Conservation (phyloP, 2,329 filamentous ascomycete genomes). For the Tolypocladium capitatum region DNA sequence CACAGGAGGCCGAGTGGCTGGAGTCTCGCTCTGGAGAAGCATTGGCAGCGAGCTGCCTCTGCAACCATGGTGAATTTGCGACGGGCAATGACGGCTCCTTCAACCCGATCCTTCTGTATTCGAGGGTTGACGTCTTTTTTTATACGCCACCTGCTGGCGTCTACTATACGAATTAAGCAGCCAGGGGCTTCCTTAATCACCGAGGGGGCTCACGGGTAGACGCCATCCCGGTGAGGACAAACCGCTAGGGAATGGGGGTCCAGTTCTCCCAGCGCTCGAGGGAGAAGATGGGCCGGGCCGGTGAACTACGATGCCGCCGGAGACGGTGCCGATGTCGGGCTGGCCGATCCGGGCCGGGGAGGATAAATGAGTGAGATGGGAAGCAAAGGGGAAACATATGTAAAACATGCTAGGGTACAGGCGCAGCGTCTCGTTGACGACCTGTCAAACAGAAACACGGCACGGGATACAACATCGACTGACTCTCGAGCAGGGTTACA, state of each 20-base stretch:
- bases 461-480: no score
- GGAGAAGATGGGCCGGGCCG: constrained; percentile 36
- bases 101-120: no score
- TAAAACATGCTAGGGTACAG: constrained; percentile 68
- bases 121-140: no score
- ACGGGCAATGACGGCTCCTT: no score
- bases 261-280: constrained; percentile 55
- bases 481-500: no score
- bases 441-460: no score
- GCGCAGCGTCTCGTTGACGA: constrained; percentile 68
- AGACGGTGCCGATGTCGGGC: constrained; percentile 46
- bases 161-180: not conserved
- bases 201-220: constrained; percentile 7
- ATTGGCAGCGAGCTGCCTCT: no score
- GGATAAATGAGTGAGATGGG: constrained; percentile 22
- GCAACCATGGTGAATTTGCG: no score
- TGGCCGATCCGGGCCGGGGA: constrained; percentile 57
- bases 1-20: no score
- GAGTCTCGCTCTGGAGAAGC: no score
- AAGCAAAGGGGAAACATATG: constrained; percentile 19
- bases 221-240: constrained; percentile 61
- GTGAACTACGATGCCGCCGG: constrained; percentile 47
- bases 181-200: not conserved
- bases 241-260: constrained; percentile 56
- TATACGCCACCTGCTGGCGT: not conserved